Percentiles rank a stretch among this genome's conserved stretches.
Evolutionary conservation across 1,284 basidiomycete genomes (phyloP).

Genomic region (Trichosporon faecale): DNA sequence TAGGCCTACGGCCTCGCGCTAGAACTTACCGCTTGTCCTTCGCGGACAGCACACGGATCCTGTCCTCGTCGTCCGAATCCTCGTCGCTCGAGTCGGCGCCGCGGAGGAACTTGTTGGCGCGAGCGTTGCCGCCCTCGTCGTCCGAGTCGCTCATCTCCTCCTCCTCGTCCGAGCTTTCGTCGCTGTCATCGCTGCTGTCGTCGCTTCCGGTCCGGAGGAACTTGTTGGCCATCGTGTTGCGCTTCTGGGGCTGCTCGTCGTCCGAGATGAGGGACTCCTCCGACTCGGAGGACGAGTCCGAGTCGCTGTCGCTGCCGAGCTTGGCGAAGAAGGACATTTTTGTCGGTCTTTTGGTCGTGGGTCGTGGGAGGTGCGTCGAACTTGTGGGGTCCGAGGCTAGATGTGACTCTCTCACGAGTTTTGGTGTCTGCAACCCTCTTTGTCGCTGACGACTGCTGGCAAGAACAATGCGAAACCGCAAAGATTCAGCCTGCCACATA

Average conservation of each 20-base stretch:
- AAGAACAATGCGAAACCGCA: slow-evolving; percentile 12
- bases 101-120: slow-evolving; percentile 48
- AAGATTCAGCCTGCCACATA: slow-evolving; percentile 5
- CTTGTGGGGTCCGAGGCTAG: neutral
- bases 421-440: neutral
- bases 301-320: slow-evolving; percentile 38
- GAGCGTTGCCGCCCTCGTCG: slow-evolving; percentile 30
- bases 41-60: slow-evolving; percentile 47
- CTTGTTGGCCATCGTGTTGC: slow-evolving; percentile 32
- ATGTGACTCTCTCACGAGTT: slow-evolving; percentile 9
- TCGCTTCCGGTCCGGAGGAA: slow-evolving; percentile 40
- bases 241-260: slow-evolving; percentile 36
- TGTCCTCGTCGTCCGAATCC: slow-evolving; percentile 50
- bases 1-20: neutral
- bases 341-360: neutral
- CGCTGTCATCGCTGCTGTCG: slow-evolving; percentile 30
- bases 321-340: slow-evolving; percentile 42
- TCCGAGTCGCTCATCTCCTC: slow-evolving; percentile 39
- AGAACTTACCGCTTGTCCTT: slow-evolving; percentile 51
- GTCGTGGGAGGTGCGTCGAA: neutral
- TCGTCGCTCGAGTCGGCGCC: slow-evolving; percentile 47
- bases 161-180: slow-evolving; percentile 38
- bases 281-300: slow-evolving; percentile 44
- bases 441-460: neutral
- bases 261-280: slow-evolving; percentile 50